A percentile compares a stretch with the other conserved stretches of the same genome.
These are phyloP conservation scores for Fraxinus platypoda DNA, from an alignment of 305 asterid species.

Conservation along the genomic window DNA sequence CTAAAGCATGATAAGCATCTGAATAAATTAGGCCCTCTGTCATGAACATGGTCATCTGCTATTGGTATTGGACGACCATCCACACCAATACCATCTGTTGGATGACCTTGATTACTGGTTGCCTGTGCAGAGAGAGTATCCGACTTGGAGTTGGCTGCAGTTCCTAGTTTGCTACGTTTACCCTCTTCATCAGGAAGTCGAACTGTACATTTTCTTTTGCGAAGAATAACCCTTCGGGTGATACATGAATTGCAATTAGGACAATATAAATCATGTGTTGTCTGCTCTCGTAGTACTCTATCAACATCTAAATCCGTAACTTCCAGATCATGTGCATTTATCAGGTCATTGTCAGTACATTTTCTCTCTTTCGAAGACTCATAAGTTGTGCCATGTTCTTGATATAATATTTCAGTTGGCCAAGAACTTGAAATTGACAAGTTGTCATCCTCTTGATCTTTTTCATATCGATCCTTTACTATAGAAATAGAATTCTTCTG, in stretches of 20 bases:
- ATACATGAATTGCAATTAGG: slow-evolving; percentile 84
- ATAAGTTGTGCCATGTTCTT: slow-evolving; percentile 21
- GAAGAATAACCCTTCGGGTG: slow-evolving; percentile 44
- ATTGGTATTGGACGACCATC: slow-evolving; percentile 32
- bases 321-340: slow-evolving; percentile 27
- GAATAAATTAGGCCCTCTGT: slow-evolving; percentile 56
- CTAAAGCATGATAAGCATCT: slow-evolving; percentile 91
- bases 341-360: slow-evolving; percentile 25
- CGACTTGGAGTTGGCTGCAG: slow-evolving; percentile 12
- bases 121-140: slow-evolving; percentile 6
- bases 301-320: slow-evolving; percentile 32
- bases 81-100: slow-evolving; percentile 19
- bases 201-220: slow-evolving; percentile 36
- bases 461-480: slow-evolving; percentile 22
- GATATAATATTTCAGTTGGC: slow-evolving; percentile 34
- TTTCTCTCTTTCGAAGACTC: slow-evolving; percentile 47
- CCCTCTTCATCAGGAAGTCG: slow-evolving; percentile 28
- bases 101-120: slow-evolving; percentile 26
- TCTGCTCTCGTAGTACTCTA: slow-evolving; percentile 34
- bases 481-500: slow-evolving; percentile 27
- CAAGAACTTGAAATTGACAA: slow-evolving; percentile 21
- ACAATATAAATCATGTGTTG: slow-evolving; percentile 46
- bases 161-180: slow-evolving; percentile 31
- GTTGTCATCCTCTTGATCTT: slow-evolving; percentile 24
- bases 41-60: slow-evolving; percentile 39